Base-by-base conservation (phyloP, 2,329 filamentous ascomycete species). In the Colletotrichum sp. region DNA sequence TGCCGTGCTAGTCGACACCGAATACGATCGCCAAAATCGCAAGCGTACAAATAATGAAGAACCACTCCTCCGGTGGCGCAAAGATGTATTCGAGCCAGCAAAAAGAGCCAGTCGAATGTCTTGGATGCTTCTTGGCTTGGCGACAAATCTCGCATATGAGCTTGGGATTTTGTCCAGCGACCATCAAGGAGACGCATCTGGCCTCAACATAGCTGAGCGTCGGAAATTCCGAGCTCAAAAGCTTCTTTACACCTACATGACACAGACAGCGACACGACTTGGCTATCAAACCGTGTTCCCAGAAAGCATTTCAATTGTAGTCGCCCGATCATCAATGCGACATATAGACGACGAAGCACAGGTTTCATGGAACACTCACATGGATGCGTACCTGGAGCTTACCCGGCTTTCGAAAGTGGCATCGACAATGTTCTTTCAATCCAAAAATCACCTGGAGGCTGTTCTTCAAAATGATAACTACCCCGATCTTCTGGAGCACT, bases 41-140 rank as follows among this genome's bases (percentile, higher is more conserved):
- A 77, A 76, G 64, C 59, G 66, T 12, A 75, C 67, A 8, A 76
- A 81, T 7, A 68, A 79, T 4, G 79, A 81, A 39, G 77, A 75
- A 0, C 78, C 78, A 1, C 78, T 81, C 0, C 78, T 81, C 36
- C 75, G 80, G 0, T 81, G 80, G 80, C 65, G 77, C 2, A 77
- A 80, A 9, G 80, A 81, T 27, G 80, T 81, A 4, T 81, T 81
- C 44, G 77, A 80, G 12, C 80, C 80, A 2, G 79, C 80, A 0
- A 80, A 80, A 49, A 61, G 80, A 44, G 78, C 80, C 0, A 79
- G 80, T 8, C 75, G 79, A 32, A 81, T 81, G 80, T 81, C 80
- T 2, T 81, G 79, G 80, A 81, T 81, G 80, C 78, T 81, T 2
- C 29, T 81, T 0, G 80, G 80, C 3, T 75, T 79, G 69, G 80